Base-by-base conservation (phyloP, 139 green algal species). In the Picochlorum sp. region DNA sequence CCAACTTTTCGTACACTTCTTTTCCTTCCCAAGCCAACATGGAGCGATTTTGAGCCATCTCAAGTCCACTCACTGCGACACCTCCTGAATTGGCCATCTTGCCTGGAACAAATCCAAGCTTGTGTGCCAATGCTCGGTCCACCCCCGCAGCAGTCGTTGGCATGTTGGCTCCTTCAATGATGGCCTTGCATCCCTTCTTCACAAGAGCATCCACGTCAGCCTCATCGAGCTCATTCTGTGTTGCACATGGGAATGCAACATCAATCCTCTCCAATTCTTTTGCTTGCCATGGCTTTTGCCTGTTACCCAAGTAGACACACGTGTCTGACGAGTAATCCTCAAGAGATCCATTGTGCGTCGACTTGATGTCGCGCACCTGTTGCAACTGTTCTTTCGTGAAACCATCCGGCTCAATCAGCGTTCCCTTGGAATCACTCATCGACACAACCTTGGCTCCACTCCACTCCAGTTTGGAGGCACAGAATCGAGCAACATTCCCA, bases 81-180 rank as follows among this genome's bases (percentile, higher is more conserved):
- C 85, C 85, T 18, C 74, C 73, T 1, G 82, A 71, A 63, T 84
- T 84, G 55, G 69, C 72, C 11, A 85, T 85, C 73, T 91, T 91
- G 51, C 68, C 68, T 10, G 68, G 61, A 24, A 34, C 21, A 26
- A 65, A 68, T 7, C 16, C 5, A 54, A 75, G 20, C 49, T 55
- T 65, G 64, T 74, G 58, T 71, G 75, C 15, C 76, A 81, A 57
- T 64, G 82, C 85, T 23, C 73, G 9, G 4, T 65, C 45, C 47
- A 88, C 85, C 59, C 85, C 87, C 9, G 84, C 78, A 15, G 59
- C 56, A 24, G 73, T 86, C 54, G 62, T 83, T 30, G 87, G 87
- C 87, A 95, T 95, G 84, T 95, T 95, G 63, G 87, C 87, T 18
- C 86, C 87, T 72, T 95, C 87, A 1, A 83, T 77, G 38, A 95